Percentiles rank a stretch among this genome's conserved stretches.
Conservation (phyloP, 1,284 basidiomycete genomes). For the Ustilago hordei region DNA sequence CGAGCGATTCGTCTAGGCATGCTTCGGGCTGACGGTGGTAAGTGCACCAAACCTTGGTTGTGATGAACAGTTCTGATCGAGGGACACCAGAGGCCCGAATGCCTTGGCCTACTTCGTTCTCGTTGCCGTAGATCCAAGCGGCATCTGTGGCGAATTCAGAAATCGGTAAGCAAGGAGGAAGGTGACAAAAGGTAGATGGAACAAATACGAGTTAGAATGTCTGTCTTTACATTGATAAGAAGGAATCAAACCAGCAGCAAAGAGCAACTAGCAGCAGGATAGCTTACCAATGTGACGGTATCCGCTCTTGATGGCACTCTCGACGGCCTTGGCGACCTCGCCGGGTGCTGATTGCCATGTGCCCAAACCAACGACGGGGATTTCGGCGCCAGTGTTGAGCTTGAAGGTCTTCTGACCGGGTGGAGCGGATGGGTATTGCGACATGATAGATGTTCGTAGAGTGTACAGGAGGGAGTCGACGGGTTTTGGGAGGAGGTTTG, state of each 20-base stretch:
- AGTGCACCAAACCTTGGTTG: slow-evolving; percentile 79
- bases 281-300: slow-evolving; percentile 30
- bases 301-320: slow-evolving; percentile 53
- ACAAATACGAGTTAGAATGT: not conserved
- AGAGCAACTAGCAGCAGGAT: not conserved
- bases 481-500: not conserved
- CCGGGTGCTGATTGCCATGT: slow-evolving; percentile 56
- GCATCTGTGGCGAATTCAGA: slow-evolving; percentile 12
- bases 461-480: not conserved
- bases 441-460: slow-evolving; percentile 12
- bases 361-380: slow-evolving; percentile 63
- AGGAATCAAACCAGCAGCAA: not conserved
- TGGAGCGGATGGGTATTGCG: slow-evolving; percentile 47
- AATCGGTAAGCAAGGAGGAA: not conserved
- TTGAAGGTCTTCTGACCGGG: slow-evolving; percentile 60
- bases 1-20: slow-evolving; percentile 78
- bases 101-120: slow-evolving; percentile 85
- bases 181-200: not conserved
- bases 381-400: slow-evolving; percentile 68
- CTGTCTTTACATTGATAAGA: not conserved
- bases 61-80: slow-evolving; percentile 83
- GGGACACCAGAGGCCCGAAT: slow-evolving; percentile 79
- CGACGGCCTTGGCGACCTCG: slow-evolving; percentile 73
- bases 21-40: slow-evolving; percentile 72
- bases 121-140: slow-evolving; percentile 73